A percentile compares a stretch with the other conserved stretches of the same genome.
phyloP scores from a whole-genome alignment of 345 rosid genomes.

The Carallia brachiata region DNA sequence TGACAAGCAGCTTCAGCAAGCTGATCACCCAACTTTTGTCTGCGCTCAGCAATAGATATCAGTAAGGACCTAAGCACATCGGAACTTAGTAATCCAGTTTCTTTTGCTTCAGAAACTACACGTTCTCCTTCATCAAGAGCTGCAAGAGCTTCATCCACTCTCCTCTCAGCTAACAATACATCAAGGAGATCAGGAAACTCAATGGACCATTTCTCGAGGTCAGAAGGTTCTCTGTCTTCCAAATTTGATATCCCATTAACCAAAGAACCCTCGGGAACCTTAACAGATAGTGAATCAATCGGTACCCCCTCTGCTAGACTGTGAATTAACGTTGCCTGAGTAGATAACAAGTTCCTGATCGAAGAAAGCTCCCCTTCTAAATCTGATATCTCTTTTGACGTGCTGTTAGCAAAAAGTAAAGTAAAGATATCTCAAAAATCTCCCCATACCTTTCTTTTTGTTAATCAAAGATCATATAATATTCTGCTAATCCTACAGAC shows the following conservation, averaged over 20 bases:
- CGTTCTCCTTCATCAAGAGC: constrained; percentile 87
- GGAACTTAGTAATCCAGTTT: constrained; percentile 48
- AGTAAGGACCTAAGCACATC: constrained; percentile 50
- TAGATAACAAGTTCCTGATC: constrained; percentile 85
- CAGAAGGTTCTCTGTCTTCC: constrained; percentile 68
- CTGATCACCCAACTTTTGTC: constrained; percentile 91
- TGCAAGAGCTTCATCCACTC: constrained; percentile 87
- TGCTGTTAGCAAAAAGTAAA: constrained; percentile 47
- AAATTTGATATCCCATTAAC: constrained; percentile 35
- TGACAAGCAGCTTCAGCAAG: constrained; percentile 96
- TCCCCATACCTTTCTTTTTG: too few relatives aligned
- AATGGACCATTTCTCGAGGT: constrained; percentile 74
- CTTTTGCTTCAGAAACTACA: constrained; percentile 59
- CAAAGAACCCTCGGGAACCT: constrained; percentile 40
- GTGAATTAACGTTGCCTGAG: constrained; percentile 92
- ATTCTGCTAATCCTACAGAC: too few relatives aligned
- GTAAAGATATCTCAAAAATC: not conserved
- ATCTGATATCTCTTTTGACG: constrained; percentile 98
- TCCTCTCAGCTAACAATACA: constrained; percentile 91
- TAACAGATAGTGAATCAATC: constrained; percentile 49
- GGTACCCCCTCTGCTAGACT: constrained; percentile 87
- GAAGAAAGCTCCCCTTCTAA: constrained; percentile 96
- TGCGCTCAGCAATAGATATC: constrained; percentile 58
- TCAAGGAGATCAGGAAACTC: constrained; percentile 94
- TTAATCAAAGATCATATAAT: too few relatives aligned